Percentiles rank a stretch among this genome's conserved stretches.
Conservation (phyloP, 768 basidiomycete species). For the Strobilomyces dryophilus region DNA sequence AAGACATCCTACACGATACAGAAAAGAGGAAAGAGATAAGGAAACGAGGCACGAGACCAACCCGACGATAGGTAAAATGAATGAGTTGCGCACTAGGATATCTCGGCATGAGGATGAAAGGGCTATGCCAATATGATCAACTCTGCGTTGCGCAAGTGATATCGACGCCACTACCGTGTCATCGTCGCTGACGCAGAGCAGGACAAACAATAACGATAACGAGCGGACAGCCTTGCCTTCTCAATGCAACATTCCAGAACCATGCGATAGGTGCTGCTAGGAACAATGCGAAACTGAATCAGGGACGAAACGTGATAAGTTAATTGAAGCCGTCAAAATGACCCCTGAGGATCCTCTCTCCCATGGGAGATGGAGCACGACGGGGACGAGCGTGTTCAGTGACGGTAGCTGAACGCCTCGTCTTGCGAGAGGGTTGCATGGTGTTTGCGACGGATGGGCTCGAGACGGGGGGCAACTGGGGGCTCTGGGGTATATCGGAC, state of each 20-base stretch:
- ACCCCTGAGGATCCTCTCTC: conserved; percentile 85
- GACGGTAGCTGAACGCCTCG: conserved; percentile 60
- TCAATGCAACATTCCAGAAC: conserved; percentile 2
- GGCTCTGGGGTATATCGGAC: conserved; percentile 27
- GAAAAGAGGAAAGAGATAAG: neutral
- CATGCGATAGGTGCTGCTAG: conserved; percentile 5
- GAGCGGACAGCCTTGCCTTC: conserved; percentile 3
- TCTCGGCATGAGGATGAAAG: conserved; percentile 11
- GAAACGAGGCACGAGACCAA: conserved; percentile 3
- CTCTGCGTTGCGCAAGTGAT: conserved; percentile 7
- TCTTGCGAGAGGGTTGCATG: conserved; percentile 28
- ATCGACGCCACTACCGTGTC: conserved; percentile 9
- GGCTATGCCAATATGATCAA: conserved; percentile 3
- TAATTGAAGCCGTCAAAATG: conserved; percentile 89
- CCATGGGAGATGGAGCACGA: conserved; percentile 83
- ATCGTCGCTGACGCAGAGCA: conserved; percentile 1
- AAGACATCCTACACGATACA: conserved; percentile 6
- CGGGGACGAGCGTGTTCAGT: conserved; percentile 45
- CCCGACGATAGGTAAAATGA: conserved; percentile 8
- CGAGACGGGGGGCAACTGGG: conserved; percentile 49
- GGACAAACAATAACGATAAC: conserved; percentile 3
- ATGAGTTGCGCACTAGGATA: conserved; percentile 19
- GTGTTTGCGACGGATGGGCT: conserved; percentile 13
- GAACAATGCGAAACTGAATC: neutral
- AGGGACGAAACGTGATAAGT: conserved; percentile 15